Base-by-base conservation (phyloP, 148 eudicot genomes). In the Rhododendron ovatum region DNA sequence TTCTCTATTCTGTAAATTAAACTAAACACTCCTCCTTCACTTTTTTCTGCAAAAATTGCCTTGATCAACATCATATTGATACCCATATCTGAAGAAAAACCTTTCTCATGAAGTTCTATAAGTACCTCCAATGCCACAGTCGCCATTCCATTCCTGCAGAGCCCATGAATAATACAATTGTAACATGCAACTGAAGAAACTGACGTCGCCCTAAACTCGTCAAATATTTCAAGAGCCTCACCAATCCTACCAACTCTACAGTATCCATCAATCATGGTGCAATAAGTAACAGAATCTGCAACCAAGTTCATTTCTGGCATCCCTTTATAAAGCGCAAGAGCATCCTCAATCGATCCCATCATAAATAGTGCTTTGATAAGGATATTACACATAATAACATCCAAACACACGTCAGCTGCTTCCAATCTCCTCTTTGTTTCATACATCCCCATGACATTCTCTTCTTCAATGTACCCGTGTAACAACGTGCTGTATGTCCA, bases 201-300 rank as follows among this genome's bases (percentile, higher is more conserved):
- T 41, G 91, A 87, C 65, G 84, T 86, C 26, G 4, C 73, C 63
- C 91, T 86, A 82, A 90, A 88, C 47, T 91, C 89, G 82, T 91
- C 91, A 87, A 92, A 91, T 83, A 92, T 84, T 78, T 89, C 90
- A 75, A 91, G 91, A 63, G 94, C 94, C 78, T 92, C 92, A 35
- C 85, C 89, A 28, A 90, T 82, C 85, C 89, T 90, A 33, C 92
- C 92, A 59, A 80, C 77, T 86, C 89, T 91, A 83, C 91, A 92
- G 85, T 86, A 92, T 61, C 92, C 94, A 63, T 92, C 89, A 82
- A 92, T 92, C 89, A 92, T 65, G 59, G 91, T 89, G 83, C 84
- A 86, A 78, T 89, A 92, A 45, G 94, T 91, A 81, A 89, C 87
- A 67, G 87, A 84, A 81, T 89, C 71, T 39, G 92, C 87, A 65